These are phyloP conservation scores for Wickerhamomyces hampshirensis DNA, from an alignment of 805 yeast species.

Conservation along the genomic window DNA sequence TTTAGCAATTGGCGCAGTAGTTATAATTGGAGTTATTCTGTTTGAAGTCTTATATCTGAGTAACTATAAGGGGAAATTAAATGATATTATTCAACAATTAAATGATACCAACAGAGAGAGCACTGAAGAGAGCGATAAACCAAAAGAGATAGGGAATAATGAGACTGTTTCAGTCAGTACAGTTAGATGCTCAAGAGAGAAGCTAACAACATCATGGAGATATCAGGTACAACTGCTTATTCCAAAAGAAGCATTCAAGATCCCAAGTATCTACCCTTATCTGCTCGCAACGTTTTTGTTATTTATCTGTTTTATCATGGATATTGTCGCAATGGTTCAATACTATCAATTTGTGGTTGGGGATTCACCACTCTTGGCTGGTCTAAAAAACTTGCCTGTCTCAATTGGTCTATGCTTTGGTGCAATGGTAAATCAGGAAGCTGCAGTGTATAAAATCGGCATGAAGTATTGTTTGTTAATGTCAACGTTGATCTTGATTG, in stretches of 20 bases:
- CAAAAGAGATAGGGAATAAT: conserved; percentile 1
- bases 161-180: not conserved
- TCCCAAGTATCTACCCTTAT: conserved; percentile 25
- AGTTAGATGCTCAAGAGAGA: too few species aligned
- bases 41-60: conserved; percentile 28
- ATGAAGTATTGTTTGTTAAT: conserved; percentile 14
- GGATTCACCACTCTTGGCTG: conserved; percentile 30
- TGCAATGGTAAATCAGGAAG: conserved; percentile 22
- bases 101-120: too few species aligned
- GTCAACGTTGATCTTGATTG: conserved; percentile 13
- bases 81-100: conserved; percentile 1
- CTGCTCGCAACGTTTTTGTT: conserved; percentile 18
- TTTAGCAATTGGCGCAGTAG: conserved; percentile 32
- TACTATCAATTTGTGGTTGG: conserved; percentile 25
- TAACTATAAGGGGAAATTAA: conserved; percentile 11
- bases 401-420: conserved; percentile 28
- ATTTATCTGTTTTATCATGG: conserved; percentile 19
- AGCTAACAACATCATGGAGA: conserved; percentile 17
- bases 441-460: conserved; percentile 20
- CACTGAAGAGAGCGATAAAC: too few species aligned
- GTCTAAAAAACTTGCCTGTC: conserved; percentile 32
- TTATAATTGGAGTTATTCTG: conserved; percentile 23
- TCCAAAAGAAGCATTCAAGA: conserved; percentile 26
- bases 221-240: conserved; percentile 22
- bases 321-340: conserved; percentile 21